These are phyloP conservation scores for Ogataea nonfermentans DNA, from an alignment of 805 yeast genomes.

Conservation along the genomic window DNA sequence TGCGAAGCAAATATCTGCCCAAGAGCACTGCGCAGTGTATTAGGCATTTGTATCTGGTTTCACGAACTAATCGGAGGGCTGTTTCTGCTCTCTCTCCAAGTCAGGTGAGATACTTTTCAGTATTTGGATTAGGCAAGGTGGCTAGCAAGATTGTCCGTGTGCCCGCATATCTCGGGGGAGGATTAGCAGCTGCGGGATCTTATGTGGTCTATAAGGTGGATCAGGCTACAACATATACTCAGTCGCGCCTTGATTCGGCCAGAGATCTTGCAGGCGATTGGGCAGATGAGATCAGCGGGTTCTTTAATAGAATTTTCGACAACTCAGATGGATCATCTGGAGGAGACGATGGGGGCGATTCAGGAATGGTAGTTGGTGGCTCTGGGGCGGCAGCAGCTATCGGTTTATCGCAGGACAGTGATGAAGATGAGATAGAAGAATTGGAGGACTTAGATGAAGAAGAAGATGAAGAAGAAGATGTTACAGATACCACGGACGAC, in stretches of 20 bases:
- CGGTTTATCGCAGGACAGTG: slow-evolving; percentile 38
- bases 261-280: slow-evolving; percentile 61
- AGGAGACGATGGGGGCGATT: slow-evolving; percentile 27
- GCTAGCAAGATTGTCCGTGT: slow-evolving; percentile 53
- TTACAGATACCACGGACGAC: slow-evolving; percentile 52
- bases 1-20: neutral
- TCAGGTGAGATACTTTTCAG: slow-evolving; percentile 27
- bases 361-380: slow-evolving; percentile 45
- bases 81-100: slow-evolving; percentile 4
- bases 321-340: slow-evolving; percentile 30
- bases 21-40: neutral
- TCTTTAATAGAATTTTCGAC: slow-evolving; percentile 29
- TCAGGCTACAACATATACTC: slow-evolving; percentile 72
- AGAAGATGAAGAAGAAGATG: slow-evolving; percentile 39
- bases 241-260: slow-evolving; percentile 59
- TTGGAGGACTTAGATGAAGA: slow-evolving; percentile 31
- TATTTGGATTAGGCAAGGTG: slow-evolving; percentile 48
- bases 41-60: neutral
- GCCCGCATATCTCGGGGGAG: slow-evolving; percentile 87
- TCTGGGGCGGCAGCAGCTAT: slow-evolving; percentile 57
- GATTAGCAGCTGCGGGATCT: slow-evolving; percentile 91
- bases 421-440: slow-evolving; percentile 13
- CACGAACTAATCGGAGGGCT: slow-evolving; percentile 1
- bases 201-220: slow-evolving; percentile 90
- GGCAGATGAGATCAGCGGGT: slow-evolving; percentile 41